A percentile compares a stretch with the other conserved stretches of the same genome.
Evolutionary conservation across 345 rosid genomes (phyloP).

Genomic region (Dipteronia dyeriana): DNA sequence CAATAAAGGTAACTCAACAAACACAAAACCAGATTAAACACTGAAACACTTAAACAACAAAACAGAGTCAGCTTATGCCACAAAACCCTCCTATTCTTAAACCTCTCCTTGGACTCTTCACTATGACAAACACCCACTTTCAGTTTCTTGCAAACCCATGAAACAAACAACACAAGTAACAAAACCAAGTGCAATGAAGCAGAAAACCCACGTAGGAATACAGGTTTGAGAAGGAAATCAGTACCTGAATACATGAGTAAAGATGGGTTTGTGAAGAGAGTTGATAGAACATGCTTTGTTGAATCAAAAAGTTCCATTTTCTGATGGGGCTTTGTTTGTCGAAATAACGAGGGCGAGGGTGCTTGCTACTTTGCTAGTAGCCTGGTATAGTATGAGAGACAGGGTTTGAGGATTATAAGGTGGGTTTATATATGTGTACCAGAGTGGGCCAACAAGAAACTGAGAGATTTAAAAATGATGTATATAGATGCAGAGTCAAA

Average conservation of each 20-base stretch:
- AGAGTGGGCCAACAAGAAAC: background rate
- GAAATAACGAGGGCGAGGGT: background rate
- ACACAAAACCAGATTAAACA: conserved; percentile 50
- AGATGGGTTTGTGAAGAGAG: conserved; percentile 26
- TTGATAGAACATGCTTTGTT: conserved; percentile 11
- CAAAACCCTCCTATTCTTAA: conserved; percentile 20
- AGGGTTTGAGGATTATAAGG: background rate
- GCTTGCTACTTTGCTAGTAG: background rate
- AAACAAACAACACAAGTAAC: conserved; percentile 38
- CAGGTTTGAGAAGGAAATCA: conserved; percentile 38
- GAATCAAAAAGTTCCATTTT: conserved; percentile 36
- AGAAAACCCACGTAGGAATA: conserved; percentile 45
- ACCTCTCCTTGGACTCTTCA: conserved; percentile 29
- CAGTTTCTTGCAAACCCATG: conserved; percentile 36
- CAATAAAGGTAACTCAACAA: conserved; percentile 61
- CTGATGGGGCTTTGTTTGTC: background rate
- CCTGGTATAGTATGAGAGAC: background rate
- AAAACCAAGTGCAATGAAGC: conserved; percentile 44
- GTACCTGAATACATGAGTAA: conserved; percentile 29
- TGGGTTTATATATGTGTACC: background rate
- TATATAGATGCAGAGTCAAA: conserved; percentile 6
- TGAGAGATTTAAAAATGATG: background rate
- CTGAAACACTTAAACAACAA: conserved; percentile 53
- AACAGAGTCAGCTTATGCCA: conserved; percentile 47
- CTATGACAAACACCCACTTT: conserved; percentile 24